Base-by-base conservation (phyloP, 768 basidiomycete genomes). In the Russula griseocarnosa region DNA sequence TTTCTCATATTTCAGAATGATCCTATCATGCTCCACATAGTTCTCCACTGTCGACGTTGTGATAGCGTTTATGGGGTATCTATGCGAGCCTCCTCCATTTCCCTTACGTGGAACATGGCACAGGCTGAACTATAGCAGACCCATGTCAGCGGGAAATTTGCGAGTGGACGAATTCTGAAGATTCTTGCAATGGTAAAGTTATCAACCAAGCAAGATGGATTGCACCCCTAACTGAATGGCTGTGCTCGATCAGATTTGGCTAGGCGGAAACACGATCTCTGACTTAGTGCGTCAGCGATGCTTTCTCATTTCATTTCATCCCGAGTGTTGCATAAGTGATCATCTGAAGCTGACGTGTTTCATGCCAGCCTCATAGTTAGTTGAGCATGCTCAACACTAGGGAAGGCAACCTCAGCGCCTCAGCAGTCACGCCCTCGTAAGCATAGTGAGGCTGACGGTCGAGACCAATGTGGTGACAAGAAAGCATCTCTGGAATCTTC, bases 401-500 rank as follows among this genome's bases (percentile, higher is more conserved):
- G 30, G 69, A 54, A 16, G 10, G 36, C n/a, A 4, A 3, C 2
- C 30, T 44, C 20, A n/a, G n/a, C n/a, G n/a, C n/a, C n/a, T n/a
- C n/a, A 57, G 40, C 14, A 22, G 5, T 5, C 55, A 70, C n/a
- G 44, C 67, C 26, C 44, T 73, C 3, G 32, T 61, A 1, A 65
- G 63, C 7, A 61, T 72, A 9, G 67, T 73, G 3, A 65, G 68
- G 7, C 38, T 73, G 40, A 71, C 72, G 2, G 52, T 73, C 18
- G 71, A 73, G 61, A 69, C 72, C 1, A 73, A 71, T 50, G 13
- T 63, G 0, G 54, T 71, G 66, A 30, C 69, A 54, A 47, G 68
- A 65, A 30, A 36, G 54, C 14, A 44, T 14, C 22, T 34, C 16
- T 20, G 32, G 1, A n/a, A 9, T 11, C 9, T 16, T 30, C 26